These are phyloP conservation scores for Calonectria multiphialidica DNA, from an alignment of 2,329 filamentous ascomycete genomes.

Conservation along the genomic window DNA sequence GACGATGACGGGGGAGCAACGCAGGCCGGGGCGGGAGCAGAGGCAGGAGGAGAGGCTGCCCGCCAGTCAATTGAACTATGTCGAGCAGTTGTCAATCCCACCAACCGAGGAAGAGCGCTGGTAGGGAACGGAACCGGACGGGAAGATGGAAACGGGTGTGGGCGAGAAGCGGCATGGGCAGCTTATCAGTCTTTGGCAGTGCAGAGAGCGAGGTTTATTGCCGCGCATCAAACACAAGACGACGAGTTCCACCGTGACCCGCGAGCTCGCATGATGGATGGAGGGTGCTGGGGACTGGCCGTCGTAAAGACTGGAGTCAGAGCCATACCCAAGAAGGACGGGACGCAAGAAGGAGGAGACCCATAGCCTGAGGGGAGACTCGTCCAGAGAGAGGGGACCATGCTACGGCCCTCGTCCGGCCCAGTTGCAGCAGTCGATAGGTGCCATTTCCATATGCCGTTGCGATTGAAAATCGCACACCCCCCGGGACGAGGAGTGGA, in stretches of 20 bases:
- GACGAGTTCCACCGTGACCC: constrained; percentile 26
- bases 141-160: constrained; percentile 34
- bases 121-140: constrained; percentile 37
- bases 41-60: constrained; percentile 23
- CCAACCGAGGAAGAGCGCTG: constrained; percentile 31
- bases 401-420: constrained; percentile 22
- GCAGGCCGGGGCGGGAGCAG: constrained; percentile 17
- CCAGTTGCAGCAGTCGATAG: constrained; percentile 22
- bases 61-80: constrained; percentile 25
- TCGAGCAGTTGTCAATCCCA: constrained; percentile 23
- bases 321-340: constrained; percentile 5
- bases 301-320: constrained; percentile 18
- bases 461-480: constrained; percentile 23
- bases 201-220: constrained; percentile 34
- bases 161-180: constrained; percentile 43
- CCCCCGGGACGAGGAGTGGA: constrained; percentile 21
- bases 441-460: constrained; percentile 23
- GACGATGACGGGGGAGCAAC: constrained; percentile 21
- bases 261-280: constrained; percentile 29
- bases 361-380: background rate
- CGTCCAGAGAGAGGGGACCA: constrained; percentile 14
- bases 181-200: constrained; percentile 45
- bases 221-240: constrained; percentile 27
- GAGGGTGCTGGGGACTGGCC: constrained; percentile 17
- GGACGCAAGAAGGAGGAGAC: constrained; percentile 7